Base-by-base conservation (phyloP, 1,284 basidiomycete genomes). In the Bjerkandera adusta region DNA sequence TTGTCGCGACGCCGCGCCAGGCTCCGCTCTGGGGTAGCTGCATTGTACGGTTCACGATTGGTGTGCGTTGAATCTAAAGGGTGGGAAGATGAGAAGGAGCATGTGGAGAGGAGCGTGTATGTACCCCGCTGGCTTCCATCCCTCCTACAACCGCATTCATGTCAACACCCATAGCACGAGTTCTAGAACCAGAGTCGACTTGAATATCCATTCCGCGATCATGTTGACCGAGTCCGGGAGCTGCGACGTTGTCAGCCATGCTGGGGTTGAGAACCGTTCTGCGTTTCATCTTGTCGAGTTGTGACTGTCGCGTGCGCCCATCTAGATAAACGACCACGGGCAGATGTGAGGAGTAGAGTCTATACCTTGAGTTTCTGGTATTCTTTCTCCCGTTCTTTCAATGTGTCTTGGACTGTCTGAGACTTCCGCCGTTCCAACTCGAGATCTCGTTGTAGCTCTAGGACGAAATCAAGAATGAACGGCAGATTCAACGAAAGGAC, bases 301-400 rank as follows among this genome's bases (percentile, higher is more conserved):
- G 79, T 24, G 68, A 67, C 87, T 89, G 4, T 44, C 33, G 13
- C 30, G 24, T 35, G 22, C 13, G 15, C 29, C 21, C 13, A 35
- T 30, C 12, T 12, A 43, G 25, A 29, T 18, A 22, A 29, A 13
- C 1, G 1, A 20, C 24, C 18, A n/a, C n/a, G 20, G 42, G 18
- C 39, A 38, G 35, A 43, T 11, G 21, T 16, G 35, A 37, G 36
- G 11, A 38, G 50, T 38, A 13, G 1, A 2, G n/a, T 10, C 51
- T 59, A 22, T 36, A 80, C 89, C 72, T 91, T 91, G 42, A 92
- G 77, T 61, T 89, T 92, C 49, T 86, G 84, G 59, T 92, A 92
- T 55, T 92, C 90, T 57, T 87, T 90, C 55, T 91, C 89, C 56
- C 83, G 76, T 55, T 89, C 86, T 56, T 80, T 76, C 4, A 84